Base-by-base conservation (phyloP, 1,284 basidiomycete species). In the Abortiporus biennis region DNA sequence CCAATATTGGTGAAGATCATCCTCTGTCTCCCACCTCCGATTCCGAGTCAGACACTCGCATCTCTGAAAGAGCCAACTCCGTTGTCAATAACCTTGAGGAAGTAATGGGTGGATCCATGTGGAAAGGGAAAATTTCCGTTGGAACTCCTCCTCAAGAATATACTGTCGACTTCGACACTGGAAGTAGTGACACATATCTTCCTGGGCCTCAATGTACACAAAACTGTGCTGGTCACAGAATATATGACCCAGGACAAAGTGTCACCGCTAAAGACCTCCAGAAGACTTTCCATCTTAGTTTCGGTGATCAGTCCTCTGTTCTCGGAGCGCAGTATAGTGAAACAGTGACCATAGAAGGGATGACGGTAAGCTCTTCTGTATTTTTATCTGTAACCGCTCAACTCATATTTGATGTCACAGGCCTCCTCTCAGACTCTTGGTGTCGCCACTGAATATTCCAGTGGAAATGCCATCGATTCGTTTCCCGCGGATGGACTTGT, bases 111-210 rank as follows among this genome's bases (percentile, higher is more conserved):
- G 45, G 53, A 9, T 54, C 59, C 25, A 49, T 58, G 43, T 68
- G 66, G 66, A 56, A 58, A 34, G 72, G 72, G 21, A 48, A 51
- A 4, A 63, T 74, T 17, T 54, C 53, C n/a, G 60, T 72, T 11
- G 71, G 71, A 12, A 70, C 63, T 3, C 72, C 71, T 16, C 21
- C 32, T 27, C 29, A 42, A 38, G 29, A 39, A 17, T 48, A 40
- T 30, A 35, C 42, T 16, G 40, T 48, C 32, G 34, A 44, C 33
- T 55, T 55, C 38, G 54, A 55, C 42, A 54, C 54, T 53, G 65
- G 65, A 20, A 66, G 64, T 42, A 60, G 58, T 42, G 65, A 68
- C 47, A 46, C 66, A 3, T 58, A 72, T 45, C 57, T 72, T 30
- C 71, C 71, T 9, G 46, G 48, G 6, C 59, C 53, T 13, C 22